Conservation (phyloP, 176 grass and related monocot genomes). For the Bonia amplexicaulis region DNA sequence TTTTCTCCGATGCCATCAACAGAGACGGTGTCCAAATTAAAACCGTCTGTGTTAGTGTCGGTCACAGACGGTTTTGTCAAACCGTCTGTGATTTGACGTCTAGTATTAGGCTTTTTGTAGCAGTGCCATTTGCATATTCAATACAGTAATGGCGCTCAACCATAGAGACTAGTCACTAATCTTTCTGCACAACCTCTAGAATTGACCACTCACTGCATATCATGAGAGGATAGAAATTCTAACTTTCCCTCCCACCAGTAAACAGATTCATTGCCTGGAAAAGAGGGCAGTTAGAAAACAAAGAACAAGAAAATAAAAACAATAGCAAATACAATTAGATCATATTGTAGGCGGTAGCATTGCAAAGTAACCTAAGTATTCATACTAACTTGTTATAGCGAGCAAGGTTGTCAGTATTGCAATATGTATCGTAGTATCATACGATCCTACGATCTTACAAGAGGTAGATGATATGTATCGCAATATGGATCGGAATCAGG, state of each 20-base stretch:
- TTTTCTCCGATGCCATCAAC: no score
- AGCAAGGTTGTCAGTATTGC: no score
- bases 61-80: no score
- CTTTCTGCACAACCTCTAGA: neutral
- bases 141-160: neutral
- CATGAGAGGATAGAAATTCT: neutral
- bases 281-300: neutral
- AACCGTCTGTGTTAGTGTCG: no score
- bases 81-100: no score
- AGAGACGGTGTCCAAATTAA: no score
- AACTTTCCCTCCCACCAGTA: neutral
- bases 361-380: no score
- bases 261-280: neutral
- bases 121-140: neutral
- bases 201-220: neutral
- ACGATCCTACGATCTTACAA: no score
- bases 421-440: no score
- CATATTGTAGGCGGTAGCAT: neutral
- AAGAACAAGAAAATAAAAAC: neutral
- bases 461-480: no score
- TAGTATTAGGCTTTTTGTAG: no score
- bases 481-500: no score
- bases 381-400: neutral
- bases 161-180: neutral
- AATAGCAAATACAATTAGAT: neutral